A percentile compares a stretch with the other conserved stretches of the same genome.
Conservation (phyloP, 2,329 filamentous ascomycete genomes). For the Exophiala mesophila region DNA sequence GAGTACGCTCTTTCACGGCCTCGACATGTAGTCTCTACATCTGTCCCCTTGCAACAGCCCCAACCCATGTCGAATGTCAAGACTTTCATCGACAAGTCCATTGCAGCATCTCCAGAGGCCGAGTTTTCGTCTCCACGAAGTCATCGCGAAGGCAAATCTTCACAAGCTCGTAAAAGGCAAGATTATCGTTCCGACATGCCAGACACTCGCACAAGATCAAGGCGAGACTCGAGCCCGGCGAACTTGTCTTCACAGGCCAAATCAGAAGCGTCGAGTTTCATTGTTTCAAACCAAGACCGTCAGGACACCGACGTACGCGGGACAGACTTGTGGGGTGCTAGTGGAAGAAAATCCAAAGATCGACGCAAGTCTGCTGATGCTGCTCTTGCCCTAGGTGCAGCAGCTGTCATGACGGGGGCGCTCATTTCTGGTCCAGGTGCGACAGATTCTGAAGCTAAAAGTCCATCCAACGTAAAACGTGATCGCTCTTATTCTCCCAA, state of each 20-base stretch:
- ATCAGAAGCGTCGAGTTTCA: no score
- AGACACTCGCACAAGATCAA: constrained; percentile 1
- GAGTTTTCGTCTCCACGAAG: neutral
- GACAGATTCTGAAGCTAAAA: neutral
- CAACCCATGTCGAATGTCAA: constrained; percentile 72
- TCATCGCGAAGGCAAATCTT: neutral
- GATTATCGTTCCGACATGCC: no score
- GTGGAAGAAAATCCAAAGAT: constrained; percentile 21
- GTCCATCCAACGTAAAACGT: constrained; percentile 3
- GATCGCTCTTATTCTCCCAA: constrained; percentile 10
- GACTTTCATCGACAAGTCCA: constrained; percentile 26
- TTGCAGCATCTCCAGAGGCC: neutral
- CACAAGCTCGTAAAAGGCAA: no score
- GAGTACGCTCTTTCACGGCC: constrained; percentile 1
- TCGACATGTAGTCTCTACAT: constrained; percentile 28
- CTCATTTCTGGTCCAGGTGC: neutral
- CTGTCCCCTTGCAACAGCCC: constrained; percentile 73
- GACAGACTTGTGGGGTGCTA: constrained; percentile 27
- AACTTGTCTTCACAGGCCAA: constrained; percentile 16
- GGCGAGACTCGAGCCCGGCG: constrained; percentile 19
- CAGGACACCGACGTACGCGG: no score
- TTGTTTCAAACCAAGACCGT: no score
- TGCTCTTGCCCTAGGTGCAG: neutral
- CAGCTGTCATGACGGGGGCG: neutral
- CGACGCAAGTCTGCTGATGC: constrained; percentile 17